phyloP scores from a whole-genome alignment of 1,284 basidiomycete genomes.

The Tylopilus sp. region DNA sequence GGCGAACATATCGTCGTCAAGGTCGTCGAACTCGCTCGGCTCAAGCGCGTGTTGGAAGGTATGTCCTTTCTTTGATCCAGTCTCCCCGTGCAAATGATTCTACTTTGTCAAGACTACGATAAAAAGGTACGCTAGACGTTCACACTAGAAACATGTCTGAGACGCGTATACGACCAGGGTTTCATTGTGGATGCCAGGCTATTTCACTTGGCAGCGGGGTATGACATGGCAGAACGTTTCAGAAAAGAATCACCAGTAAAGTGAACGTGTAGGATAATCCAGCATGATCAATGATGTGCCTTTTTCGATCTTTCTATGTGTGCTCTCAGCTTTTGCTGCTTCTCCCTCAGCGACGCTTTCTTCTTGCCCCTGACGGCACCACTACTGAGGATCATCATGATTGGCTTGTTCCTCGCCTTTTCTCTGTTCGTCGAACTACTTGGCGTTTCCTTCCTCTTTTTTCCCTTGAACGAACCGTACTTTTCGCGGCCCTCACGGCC shows the following conservation, averaged over 20 bases:
- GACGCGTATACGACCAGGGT: slow-evolving; percentile 58
- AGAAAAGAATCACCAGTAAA: slow-evolving; percentile 20
- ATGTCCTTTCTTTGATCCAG: slow-evolving; percentile 11
- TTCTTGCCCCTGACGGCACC: slow-evolving; percentile 85
- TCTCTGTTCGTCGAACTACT: slow-evolving; percentile 91
- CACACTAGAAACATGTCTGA: slow-evolving; percentile 1
- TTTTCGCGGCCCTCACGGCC: slow-evolving; percentile 97
- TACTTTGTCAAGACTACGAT: slow-evolving; percentile 66
- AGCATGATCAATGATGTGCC: slow-evolving; percentile 49
- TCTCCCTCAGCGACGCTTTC: slow-evolving; percentile 88
- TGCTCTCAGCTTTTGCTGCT: slow-evolving; percentile 81
- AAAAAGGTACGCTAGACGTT: slow-evolving; percentile 55
- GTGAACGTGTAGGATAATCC: slow-evolving; percentile 1
- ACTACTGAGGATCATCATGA: slow-evolving; percentile 92
- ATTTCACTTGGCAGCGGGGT: slow-evolving; percentile 78
- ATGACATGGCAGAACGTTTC: slow-evolving; percentile 61
- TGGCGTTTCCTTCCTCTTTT: slow-evolving; percentile 84
- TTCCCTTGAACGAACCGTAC: slow-evolving; percentile 91
- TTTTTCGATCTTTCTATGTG: slow-evolving; percentile 82
- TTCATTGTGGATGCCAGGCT: slow-evolving; percentile 85
- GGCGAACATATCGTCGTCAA: slow-evolving; percentile 87
- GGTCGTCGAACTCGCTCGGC: slow-evolving; percentile 74
- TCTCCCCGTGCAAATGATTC: slow-evolving; percentile 2
- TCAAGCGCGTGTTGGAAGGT: slow-evolving; percentile 77
- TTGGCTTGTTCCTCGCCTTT: slow-evolving; percentile 91